Conservation (phyloP, 2,329 filamentous ascomycete genomes). For the Fonsecaea multimorphosa region DNA sequence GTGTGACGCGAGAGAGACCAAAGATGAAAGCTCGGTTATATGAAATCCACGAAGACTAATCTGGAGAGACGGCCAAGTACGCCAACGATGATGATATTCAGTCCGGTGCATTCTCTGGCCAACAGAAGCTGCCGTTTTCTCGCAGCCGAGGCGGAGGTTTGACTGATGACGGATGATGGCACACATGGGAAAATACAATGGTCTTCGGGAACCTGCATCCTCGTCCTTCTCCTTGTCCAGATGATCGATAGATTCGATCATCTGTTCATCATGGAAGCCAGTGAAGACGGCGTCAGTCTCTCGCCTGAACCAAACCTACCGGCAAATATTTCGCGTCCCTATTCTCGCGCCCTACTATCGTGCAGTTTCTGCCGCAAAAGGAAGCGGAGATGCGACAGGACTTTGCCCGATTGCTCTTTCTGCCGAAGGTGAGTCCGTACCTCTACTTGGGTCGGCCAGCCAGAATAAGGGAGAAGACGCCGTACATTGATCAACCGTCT, state of each 20-base stretch:
- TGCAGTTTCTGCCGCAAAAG: slow-evolving; percentile 11
- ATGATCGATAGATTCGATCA: too few relatives aligned
- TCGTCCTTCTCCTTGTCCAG: background rate
- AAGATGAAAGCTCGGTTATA: background rate
- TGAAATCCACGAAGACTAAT: too few relatives aligned
- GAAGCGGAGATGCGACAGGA: background rate
- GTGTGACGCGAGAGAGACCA: background rate
- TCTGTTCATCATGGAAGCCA: background rate
- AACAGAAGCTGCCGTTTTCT: too few relatives aligned
- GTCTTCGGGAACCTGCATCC: too few relatives aligned
- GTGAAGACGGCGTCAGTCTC: background rate
- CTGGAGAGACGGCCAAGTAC: too few relatives aligned
- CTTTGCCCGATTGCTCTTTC: slow-evolving; percentile 6
- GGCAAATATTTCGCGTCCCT: background rate
- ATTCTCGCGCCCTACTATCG: background rate
- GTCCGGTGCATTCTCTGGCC: too few relatives aligned
- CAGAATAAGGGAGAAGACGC: background rate
- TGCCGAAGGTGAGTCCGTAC: slow-evolving; percentile 12
- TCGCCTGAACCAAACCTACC: background rate
- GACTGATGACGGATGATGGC: background rate
- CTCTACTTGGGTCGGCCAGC: background rate
- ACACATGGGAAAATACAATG: background rate
- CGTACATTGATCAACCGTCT: background rate
- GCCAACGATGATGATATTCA: too few relatives aligned
- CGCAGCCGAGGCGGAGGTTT: background rate